Evolutionary conservation across 2,329 filamentous ascomycete species (phyloP), one percentile per base, ranked within the genome.

Genomic region (Pseudocercospora pini-densiflorae): DNA sequence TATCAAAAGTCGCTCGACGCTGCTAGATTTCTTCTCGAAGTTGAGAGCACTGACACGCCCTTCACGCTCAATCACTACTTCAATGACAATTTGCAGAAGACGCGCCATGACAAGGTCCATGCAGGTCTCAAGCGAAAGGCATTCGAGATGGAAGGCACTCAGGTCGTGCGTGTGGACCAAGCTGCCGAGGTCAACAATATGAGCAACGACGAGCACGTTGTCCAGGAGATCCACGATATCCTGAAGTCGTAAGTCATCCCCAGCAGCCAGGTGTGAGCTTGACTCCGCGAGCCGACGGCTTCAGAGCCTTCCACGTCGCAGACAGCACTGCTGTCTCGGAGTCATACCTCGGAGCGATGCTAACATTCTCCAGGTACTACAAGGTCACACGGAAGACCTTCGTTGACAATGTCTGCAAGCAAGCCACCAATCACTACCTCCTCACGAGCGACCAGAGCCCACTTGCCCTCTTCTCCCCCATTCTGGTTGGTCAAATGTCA

Each of bases 341-440:
- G 6, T 7, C 36, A 16, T n/a, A 40, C 6, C 3, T 16, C 3
- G 1, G 40, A 43, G 40, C 12, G 12, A 19, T 43, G 40, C 40
- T 43, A n/a, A 43, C 8, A 5, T 43, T n/a, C 14, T 16, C 40
- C 40, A 43, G 40, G 16, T 43, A 68, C 75, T 91, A 92, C 78
- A 82, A 86, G 27, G 84, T 90, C 1, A 82, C 88, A 0, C 81
- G 80, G 12, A 86, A 86, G 71, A 84, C 88, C 0, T 90, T 92
- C 64, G 83, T 90, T 1, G 89, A 92, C 70, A 84, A 81, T 2
- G 76, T 92, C 1, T 88, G 82, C 71, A 83, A 84, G 67, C 89
- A 91, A 68, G 86, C 83, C 0, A 79, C 86, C 1, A 83, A 86
- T 51, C 77, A 88, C 71, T 81, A 81, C 65, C 79, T 92, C 0